phyloP scores from a whole-genome alignment of 2,329 filamentous ascomycete species.

The Trichothecium sympodiale region DNA sequence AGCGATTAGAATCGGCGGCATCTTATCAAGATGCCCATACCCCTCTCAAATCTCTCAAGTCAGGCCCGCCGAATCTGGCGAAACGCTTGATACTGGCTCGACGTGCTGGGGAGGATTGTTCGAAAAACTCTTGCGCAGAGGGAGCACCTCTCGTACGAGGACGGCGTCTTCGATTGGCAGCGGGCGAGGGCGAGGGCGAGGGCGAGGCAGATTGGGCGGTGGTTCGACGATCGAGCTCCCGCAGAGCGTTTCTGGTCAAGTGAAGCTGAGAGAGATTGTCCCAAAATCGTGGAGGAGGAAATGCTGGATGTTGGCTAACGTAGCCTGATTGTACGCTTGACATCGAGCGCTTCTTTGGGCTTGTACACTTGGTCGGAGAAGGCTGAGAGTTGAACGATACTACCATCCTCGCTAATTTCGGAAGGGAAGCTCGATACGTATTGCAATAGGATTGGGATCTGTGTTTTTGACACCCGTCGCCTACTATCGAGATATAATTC shows the following conservation, averaged over 20 bases:
- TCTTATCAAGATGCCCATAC: too few relatives aligned
- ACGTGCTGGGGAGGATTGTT: background rate
- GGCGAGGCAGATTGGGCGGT: background rate
- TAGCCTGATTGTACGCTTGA: slow-evolving; percentile 4
- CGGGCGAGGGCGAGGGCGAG: background rate
- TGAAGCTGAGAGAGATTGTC: slow-evolving; percentile 5
- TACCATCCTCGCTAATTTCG: too few relatives aligned
- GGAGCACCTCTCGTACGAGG: too few relatives aligned
- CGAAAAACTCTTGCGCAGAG: background rate
- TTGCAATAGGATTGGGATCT: too few relatives aligned
- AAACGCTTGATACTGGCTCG: background rate
- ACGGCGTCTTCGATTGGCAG: background rate
- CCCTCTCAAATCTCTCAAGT: slow-evolving; percentile 3
- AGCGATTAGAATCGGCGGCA: background rate
- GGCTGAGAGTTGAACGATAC: too few relatives aligned
- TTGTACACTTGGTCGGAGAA: too few relatives aligned
- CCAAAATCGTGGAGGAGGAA: slow-evolving; percentile 5
- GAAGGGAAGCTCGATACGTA: too few relatives aligned
- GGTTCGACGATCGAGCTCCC: slow-evolving; percentile 6
- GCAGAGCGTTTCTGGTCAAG: slow-evolving; percentile 5
- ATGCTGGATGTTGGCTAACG: slow-evolving; percentile 7
- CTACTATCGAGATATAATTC: too few relatives aligned
- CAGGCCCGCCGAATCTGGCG: slow-evolving; percentile 2
- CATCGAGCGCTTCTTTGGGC: too few relatives aligned
- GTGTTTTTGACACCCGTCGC: too few relatives aligned